phyloP scores from a whole-genome alignment of 129 eudicot species.

The Centaurea solstitialis region DNA sequence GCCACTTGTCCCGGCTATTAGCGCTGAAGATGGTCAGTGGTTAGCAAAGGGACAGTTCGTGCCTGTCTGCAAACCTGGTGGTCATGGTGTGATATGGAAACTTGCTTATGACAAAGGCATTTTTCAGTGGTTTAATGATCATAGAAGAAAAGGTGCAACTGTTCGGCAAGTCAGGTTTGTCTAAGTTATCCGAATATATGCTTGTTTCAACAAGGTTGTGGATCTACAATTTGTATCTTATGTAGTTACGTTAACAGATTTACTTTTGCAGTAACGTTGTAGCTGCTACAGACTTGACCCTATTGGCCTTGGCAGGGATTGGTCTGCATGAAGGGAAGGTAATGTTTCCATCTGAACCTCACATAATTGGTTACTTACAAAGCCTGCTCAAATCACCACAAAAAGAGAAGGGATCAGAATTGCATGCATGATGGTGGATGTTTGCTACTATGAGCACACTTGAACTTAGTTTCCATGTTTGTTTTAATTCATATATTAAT shows the following conservation, averaged over 20 bases:
- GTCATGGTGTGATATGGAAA: constrained; percentile 99
- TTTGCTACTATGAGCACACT: background rate
- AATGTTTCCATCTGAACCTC: constrained; percentile 16
- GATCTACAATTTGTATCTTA: constrained; percentile 20
- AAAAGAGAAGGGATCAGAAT: background rate
- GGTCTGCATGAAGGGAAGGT: constrained; percentile 88
- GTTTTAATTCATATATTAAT: background rate
- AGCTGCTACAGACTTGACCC: constrained; percentile 96
- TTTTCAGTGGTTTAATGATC: constrained; percentile 79
- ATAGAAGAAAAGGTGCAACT: constrained; percentile 92
- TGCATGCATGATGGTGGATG: background rate
- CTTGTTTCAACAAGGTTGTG: constrained; percentile 16
- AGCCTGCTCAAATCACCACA: background rate
- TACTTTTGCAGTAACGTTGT: constrained; percentile 88
- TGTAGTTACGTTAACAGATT: constrained; percentile 20
- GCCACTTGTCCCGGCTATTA: constrained; percentile 98
- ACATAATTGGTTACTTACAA: background rate
- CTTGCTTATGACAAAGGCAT: constrained; percentile 92
- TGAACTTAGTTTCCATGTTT: background rate
- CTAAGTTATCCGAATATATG: background rate
- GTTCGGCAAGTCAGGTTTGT: constrained; percentile 94
- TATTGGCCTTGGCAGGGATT: constrained; percentile 94
- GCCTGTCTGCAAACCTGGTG: constrained; percentile 99
- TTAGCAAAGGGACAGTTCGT: constrained; percentile 61
- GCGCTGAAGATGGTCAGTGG: constrained; percentile 96